phyloP scores from a whole-genome alignment of 1,284 basidiomycete genomes.

The Peniophora sp. region DNA sequence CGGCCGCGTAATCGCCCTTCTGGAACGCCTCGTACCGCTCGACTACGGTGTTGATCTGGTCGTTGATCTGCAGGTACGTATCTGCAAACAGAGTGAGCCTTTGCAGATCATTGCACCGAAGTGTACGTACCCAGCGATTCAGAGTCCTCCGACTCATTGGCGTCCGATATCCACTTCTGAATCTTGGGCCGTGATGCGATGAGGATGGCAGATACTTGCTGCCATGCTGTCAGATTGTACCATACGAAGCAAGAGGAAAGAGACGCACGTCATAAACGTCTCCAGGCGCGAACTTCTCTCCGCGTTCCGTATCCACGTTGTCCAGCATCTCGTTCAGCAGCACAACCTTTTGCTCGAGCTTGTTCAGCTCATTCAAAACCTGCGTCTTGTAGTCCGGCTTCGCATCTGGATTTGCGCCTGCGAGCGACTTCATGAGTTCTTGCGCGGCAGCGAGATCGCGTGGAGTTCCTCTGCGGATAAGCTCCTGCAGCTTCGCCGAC shows the following conservation, averaged over 20 bases:
- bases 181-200: conserved; percentile 85
- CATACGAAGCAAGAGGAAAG: conserved; percentile 3
- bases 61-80: conserved; percentile 92
- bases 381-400: conserved; percentile 92
- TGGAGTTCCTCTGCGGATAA: conserved; percentile 93
- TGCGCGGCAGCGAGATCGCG: conserved; percentile 94
- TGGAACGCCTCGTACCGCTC: conserved; percentile 89
- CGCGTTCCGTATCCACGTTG: conserved; percentile 68
- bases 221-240: conserved; percentile 4
- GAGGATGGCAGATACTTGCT: conserved; percentile 90
- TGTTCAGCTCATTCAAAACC: conserved; percentile 85
- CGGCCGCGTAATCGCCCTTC: conserved; percentile 73
- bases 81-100: conserved; percentile 36
- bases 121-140: conserved; percentile 71
- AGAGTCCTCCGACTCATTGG: conserved; percentile 73
- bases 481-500: conserved; percentile 94
- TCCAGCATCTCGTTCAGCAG: conserved; percentile 95
- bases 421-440: conserved; percentile 94
- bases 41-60: conserved; percentile 92
- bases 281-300: conserved; percentile 76
- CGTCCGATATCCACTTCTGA: conserved; percentile 98
- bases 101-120: conserved; percentile 1
- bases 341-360: conserved; percentile 91
- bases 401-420: conserved; percentile 92
- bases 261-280: conserved; percentile 86